Conservation (phyloP, 305 asterid genomes). For the Ruellia speciosa region DNA sequence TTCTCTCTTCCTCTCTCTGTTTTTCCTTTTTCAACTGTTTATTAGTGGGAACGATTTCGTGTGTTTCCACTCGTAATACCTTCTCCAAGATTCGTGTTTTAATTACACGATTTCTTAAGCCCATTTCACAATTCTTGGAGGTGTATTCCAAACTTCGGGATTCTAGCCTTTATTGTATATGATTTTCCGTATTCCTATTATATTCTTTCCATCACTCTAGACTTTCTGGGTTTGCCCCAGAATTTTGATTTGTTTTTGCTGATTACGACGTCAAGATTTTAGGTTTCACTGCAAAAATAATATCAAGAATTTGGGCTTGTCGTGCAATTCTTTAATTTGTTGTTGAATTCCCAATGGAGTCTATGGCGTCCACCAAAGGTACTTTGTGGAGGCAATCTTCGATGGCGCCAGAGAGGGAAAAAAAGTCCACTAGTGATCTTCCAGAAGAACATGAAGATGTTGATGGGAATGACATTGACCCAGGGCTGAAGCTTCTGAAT, state of each 20-base stretch:
- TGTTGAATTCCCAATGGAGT: slow-evolving; percentile 35
- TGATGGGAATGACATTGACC: slow-evolving; percentile 49
- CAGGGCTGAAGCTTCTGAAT: slow-evolving; percentile 78
- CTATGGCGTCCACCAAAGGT: slow-evolving; percentile 34
- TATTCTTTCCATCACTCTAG: neutral
- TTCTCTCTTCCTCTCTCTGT: neutral
- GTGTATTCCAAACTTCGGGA: neutral
- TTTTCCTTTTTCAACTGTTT: too few relatives aligned
- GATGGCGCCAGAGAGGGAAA: slow-evolving; percentile 60
- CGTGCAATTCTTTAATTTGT: neutral
- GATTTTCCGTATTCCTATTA: neutral
- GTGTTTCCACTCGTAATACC: too few relatives aligned
- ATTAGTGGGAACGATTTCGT: too few relatives aligned
- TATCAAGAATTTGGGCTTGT: slow-evolving; percentile 13
- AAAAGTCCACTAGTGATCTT: slow-evolving; percentile 30
- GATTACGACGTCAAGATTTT: too few relatives aligned
- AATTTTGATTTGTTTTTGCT: too few relatives aligned
- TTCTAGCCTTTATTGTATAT: neutral
- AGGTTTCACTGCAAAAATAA: neutral
- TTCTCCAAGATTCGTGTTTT: too few relatives aligned
- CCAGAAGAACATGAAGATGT: slow-evolving; percentile 43
- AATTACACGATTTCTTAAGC: neutral
- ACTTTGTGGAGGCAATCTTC: slow-evolving; percentile 82
- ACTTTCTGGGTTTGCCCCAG: too few relatives aligned
- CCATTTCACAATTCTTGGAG: neutral